These are phyloP conservation scores for Coemansia sp. DNA, from an alignment of 192 early-diverging fungal species.

Conservation along the genomic window DNA sequence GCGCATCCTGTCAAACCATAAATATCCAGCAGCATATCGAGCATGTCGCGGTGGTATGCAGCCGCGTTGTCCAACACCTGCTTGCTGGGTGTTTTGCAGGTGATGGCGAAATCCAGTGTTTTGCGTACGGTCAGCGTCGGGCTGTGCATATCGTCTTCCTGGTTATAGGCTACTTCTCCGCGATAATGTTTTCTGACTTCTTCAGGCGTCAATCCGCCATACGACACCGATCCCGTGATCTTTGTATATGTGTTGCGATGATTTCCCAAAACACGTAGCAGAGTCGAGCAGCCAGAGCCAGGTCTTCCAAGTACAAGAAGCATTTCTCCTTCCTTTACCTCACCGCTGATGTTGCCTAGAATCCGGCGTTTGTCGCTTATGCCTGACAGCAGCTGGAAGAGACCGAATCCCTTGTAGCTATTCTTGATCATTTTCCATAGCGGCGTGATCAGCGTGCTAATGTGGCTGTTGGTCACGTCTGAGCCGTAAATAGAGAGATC, in stretches of 20 bases:
- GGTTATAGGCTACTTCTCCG: conserved; percentile 76
- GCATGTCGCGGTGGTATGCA: conserved; percentile 49
- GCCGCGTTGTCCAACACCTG: conserved; percentile 71
- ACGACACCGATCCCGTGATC: conserved; percentile 62
- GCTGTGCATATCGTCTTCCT: conserved; percentile 80
- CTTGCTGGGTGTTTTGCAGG: conserved; percentile 70
- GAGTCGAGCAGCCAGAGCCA: conserved; percentile 66
- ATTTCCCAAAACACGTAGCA: conserved; percentile 65
- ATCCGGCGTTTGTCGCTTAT: conserved; percentile 39
- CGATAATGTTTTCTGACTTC: conserved; percentile 64
- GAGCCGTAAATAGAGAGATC: conserved; percentile 42
- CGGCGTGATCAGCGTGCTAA: conserved; percentile 42
- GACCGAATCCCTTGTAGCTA: conserved; percentile 26
- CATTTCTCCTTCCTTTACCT: conserved; percentile 72
- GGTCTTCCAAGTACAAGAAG: conserved; percentile 68
- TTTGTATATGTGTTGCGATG: conserved; percentile 56
- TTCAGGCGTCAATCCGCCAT: conserved; percentile 65
- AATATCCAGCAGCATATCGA: conserved; percentile 58
- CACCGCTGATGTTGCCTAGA: conserved; percentile 62
- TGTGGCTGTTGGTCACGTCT: conserved; percentile 34
- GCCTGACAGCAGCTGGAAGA: conserved; percentile 3
- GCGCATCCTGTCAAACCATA: conserved; percentile 54
- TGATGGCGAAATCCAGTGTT: conserved; percentile 75
- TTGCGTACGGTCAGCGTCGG: conserved; percentile 77
- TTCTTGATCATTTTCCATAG: conserved; percentile 32